Percentiles rank a stretch among this genome's conserved stretches.
These are phyloP conservation scores for Phytophthora niederhauseri DNA, from an alignment of 352 stramenopile species.

Conservation along the genomic window DNA sequence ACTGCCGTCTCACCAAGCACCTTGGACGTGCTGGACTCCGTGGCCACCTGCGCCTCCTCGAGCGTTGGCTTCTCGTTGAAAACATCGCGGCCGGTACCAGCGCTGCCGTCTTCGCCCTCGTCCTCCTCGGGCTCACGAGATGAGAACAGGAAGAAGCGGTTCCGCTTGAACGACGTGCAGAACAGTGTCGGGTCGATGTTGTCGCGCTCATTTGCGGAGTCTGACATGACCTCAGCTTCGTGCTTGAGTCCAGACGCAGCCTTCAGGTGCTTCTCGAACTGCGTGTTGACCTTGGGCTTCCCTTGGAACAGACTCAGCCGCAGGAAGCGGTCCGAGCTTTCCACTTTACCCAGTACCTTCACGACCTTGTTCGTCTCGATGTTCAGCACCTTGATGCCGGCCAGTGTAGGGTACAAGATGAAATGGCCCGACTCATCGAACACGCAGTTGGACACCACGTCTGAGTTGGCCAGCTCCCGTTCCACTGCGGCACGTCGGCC, in stretches of 20 bases:
- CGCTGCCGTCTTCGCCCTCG: conserved; percentile 55
- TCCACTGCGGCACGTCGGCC: conserved; percentile 86
- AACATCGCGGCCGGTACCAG: conserved; percentile 88
- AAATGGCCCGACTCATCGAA: conserved; percentile 98
- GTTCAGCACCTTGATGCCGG: conserved; percentile 98
- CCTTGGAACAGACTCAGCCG: conserved; percentile 94
- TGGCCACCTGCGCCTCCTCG: conserved; percentile 91
- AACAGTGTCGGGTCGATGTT: conserved; percentile 89
- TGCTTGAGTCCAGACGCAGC: conserved; percentile 54
- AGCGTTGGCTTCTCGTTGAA: conserved; percentile 98
- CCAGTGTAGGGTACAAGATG: conserved; percentile 94
- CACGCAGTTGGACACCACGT: conserved; percentile 78
- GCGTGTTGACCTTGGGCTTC: conserved; percentile 95
- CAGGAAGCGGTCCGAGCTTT: conserved; percentile 97
- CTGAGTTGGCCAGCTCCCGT: conserved; percentile 66
- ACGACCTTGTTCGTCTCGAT: conserved; percentile 94
- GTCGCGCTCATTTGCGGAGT: conserved; percentile 43
- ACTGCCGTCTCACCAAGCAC: conserved; percentile 84
- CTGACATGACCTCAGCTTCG: conserved; percentile 66
- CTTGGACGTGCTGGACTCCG: conserved; percentile 70
- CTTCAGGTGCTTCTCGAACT: conserved; percentile 91
- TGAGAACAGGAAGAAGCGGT: conserved; percentile 98
- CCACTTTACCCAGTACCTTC: conserved; percentile 93
- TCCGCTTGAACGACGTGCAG: conserved; percentile 88
- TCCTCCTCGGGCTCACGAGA: conserved; percentile 92